Evolutionary conservation across 2,329 filamentous ascomycete genomes (phyloP), one percentile per base, ranked within the genome.

Genomic region (Corynespora cassiicola): DNA sequence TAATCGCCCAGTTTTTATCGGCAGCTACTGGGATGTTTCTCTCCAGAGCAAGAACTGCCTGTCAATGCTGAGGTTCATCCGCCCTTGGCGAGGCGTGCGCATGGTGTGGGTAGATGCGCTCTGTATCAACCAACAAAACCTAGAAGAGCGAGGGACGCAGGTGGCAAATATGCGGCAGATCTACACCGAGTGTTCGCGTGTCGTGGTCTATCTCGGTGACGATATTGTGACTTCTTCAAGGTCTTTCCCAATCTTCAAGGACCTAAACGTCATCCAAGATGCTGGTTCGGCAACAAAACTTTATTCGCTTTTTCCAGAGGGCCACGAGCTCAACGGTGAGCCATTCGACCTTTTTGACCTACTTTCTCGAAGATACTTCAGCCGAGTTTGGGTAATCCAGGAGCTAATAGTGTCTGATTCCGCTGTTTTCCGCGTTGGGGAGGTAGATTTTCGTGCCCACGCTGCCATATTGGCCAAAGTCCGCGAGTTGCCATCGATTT

Each of bases 11-110:
- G 38, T 63, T 7, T 64, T 60, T 14, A 36, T 52, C 14, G 60
- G 58, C 1, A 20, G 31, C 0, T 60, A 47, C 20, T 66, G 60
- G 54, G 58, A 65, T 25, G 36, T 65, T 1, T 22, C 57, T 1
- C 34, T 63, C 2, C 58, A 58, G 18, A 64, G 58, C 1, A 47
- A 42, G 5, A 67, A 66, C 23, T 65, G 61, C 36, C 42, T 32
- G 27, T 43, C 45, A 1, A 52, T 65, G 48, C 52, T 66, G 45
- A 30, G 24, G 15, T 47, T 36, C 19, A 18, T 36, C 19, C 26
- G 36, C 4, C 39, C 44, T 9, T 43, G 36, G 31, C 29, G 44
- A 40, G 36, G 44, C 14, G 23, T 31, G 9, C 39, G 40, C 2
- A 34, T 43, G 31, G 15, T 52, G 6, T 52, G 40, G 44, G 32